Evolutionary conservation across 2,329 filamentous ascomycete species (phyloP).

Genomic region (Fusarium heterosporum): DNA sequence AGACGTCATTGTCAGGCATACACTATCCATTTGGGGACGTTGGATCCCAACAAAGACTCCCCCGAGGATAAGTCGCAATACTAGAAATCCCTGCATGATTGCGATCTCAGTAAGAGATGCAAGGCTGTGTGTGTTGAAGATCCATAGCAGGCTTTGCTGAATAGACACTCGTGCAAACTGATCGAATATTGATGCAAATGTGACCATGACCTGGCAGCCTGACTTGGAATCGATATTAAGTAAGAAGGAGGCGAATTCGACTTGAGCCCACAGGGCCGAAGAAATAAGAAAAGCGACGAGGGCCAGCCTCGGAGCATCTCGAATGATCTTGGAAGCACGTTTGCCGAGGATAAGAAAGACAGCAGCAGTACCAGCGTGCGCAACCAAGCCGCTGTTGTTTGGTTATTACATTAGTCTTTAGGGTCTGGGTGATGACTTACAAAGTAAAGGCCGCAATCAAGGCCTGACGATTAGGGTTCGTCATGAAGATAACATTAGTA

Average conservation of each 20-base stretch:
- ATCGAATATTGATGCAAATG: conserved; percentile 67
- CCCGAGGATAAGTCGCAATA: conserved; percentile 64
- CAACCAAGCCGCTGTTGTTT: conserved; percentile 60
- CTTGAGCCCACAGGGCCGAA: conserved; percentile 65
- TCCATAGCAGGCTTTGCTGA: conserved; percentile 67
- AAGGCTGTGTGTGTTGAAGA: conserved; percentile 55
- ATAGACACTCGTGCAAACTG: conserved; percentile 66
- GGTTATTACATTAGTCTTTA: conserved; percentile 43
- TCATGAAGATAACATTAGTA: conserved; percentile 55
- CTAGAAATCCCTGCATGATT: conserved; percentile 60
- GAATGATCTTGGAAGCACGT: conserved; percentile 62
- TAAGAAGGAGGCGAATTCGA: conserved; percentile 63
- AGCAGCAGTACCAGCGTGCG: conserved; percentile 63
- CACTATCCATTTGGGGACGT: conserved; percentile 62
- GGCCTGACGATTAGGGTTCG: conserved; percentile 59
- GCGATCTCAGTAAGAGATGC: conserved; percentile 53
- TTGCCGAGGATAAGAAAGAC: conserved; percentile 61
- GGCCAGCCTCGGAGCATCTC: conserved; percentile 73
- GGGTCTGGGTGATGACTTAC: conserved; percentile 52
- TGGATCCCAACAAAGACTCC: conserved; percentile 67
- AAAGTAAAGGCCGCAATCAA: conserved; percentile 67
- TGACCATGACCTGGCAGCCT: conserved; percentile 64
- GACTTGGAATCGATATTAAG: conserved; percentile 57
- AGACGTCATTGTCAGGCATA: conserved; percentile 63
- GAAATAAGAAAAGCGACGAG: conserved; percentile 66